Evolutionary conservation across 768 basidiomycete genomes (phyloP).

Genomic region (Leccinum pellstonianum): DNA sequence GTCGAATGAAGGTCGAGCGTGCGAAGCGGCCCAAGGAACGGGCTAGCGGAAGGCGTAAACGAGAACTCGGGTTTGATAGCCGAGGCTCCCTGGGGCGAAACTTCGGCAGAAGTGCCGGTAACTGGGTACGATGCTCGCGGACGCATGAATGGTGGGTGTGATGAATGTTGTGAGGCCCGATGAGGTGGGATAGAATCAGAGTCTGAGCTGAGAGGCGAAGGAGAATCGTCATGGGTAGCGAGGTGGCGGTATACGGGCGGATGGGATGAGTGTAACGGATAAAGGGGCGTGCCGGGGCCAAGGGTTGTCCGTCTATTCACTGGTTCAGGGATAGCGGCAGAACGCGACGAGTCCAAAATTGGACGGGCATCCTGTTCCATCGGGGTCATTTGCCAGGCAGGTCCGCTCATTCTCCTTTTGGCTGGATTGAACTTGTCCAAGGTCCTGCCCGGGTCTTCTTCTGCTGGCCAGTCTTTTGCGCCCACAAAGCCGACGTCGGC

Average conservation of each 20-base stretch:
- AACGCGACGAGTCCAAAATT: conserved; percentile 15
- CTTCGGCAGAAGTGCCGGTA: conserved; percentile 28
- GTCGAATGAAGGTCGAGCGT: conserved; percentile 74
- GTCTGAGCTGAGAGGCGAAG: conserved; percentile 70
- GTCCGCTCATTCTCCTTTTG: conserved; percentile 53
- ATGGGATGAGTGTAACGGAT: conserved; percentile 42
- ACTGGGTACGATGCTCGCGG: conserved; percentile 28
- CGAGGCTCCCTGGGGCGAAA: conserved; percentile 26
- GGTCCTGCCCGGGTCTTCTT: conserved; percentile 28
- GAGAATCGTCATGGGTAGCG: conserved; percentile 55
- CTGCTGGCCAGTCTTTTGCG: conserved; percentile 36
- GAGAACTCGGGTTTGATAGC: conserved; percentile 35
- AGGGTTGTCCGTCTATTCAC: conserved; percentile 19
- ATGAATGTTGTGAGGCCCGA: conserved; percentile 27
- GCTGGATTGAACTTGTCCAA: conserved; percentile 27
- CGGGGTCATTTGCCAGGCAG: conserved; percentile 53
- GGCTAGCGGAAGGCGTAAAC: conserved; percentile 72
- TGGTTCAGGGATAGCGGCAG: conserved; percentile 17
- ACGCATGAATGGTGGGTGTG: conserved; percentile 28
- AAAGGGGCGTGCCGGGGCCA: conserved; percentile 30
- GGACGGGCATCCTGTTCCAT: conserved; percentile 35
- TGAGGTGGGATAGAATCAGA: conserved; percentile 44
- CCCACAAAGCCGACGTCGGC: conserved; percentile 45
- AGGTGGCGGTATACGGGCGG: conserved; percentile 34
- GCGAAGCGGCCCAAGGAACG: conserved; percentile 76